Conservation (phyloP, 2,329 filamentous ascomycete species). For the Pseudonectria buxi region DNA sequence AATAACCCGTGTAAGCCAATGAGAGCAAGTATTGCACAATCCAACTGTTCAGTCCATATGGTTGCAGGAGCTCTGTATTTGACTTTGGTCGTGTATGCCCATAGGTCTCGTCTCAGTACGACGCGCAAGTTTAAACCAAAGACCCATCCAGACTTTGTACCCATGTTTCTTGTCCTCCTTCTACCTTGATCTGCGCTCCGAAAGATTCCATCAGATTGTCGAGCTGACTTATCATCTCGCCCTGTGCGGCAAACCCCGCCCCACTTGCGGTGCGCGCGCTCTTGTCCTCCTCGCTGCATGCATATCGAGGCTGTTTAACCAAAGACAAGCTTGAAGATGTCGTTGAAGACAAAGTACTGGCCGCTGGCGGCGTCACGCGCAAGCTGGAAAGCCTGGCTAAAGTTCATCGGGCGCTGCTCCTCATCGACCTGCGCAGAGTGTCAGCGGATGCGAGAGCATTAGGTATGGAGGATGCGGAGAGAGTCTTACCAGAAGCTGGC, state of each 20-base stretch:
- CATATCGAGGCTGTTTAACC: conserved; percentile 30
- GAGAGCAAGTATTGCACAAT: no score
- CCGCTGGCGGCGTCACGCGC: conserved; percentile 54
- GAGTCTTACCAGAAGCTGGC: conserved; percentile 68
- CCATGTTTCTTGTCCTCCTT: conserved; percentile 2
- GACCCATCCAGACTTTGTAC: conserved; percentile 4
- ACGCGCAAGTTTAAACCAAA: no score
- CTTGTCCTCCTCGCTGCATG: conserved; percentile 3
- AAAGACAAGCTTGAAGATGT: conserved; percentile 88
- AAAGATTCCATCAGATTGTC: conserved; percentile 17
- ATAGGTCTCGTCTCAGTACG: no score
- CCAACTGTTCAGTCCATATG: no score
- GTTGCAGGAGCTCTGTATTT: no score
- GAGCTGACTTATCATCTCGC: conserved; percentile 5
- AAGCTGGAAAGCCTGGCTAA: conserved; percentile 84
- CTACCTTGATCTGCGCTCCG: conserved; percentile 9
- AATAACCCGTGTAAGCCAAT: no score
- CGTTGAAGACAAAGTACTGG: conserved; percentile 85
- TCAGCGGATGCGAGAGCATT: not conserved
- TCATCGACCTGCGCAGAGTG: conserved; percentile 64
- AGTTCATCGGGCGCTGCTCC: conserved; percentile 81
- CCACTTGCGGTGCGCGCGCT: conserved; percentile 10
- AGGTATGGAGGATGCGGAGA: conserved; percentile 2
- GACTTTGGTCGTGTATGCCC: no score
- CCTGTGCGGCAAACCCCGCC: conserved; percentile 3